Evolutionary conservation across 1,284 basidiomycete genomes (phyloP), one percentile per base, ranked within the genome.

Genomic region (Cryptococcus sp.): DNA sequence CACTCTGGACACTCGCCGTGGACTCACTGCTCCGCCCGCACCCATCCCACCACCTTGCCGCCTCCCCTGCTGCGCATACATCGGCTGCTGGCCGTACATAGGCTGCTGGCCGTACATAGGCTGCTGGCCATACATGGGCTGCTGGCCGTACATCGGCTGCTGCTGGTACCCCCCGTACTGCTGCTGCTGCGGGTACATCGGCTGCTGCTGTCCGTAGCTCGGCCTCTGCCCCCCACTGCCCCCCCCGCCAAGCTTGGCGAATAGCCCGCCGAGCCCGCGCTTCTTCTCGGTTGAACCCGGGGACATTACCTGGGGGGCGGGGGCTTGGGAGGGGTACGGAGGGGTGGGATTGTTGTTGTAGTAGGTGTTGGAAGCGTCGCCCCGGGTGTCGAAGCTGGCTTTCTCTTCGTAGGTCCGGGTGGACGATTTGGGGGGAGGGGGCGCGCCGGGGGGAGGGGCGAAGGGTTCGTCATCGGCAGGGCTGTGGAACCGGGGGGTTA

Each of bases 381-480:
- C 28, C 5, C 5, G 28, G 28, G 28, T 33, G 28, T 33, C 28
- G 28, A 9, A 33, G 28, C 43, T 38, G n/a, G 21, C 40, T 33
- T 60, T 53, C 13, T 61, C 55, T 18, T 53, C 54, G 37, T 55
- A 42, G n/a, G 50, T 37, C 28, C 33, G 53, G 24, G 53, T 64
- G 56, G 36, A 58, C 52, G 46, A 35, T 47, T 55, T 60, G 13
- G 38, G 20, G 2, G 57, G 35, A 18, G 76, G 76, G 6, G 76
- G 76, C 0, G 71, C 64, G 21, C 75, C 75, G 3, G 72, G 54
- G 0, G 76, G 75, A 12, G 76, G 62, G 3, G 68, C 60, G 58
- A 68, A 44, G 24, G 69, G 66, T 37, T 57, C 48, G 52, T 74
- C 72, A 46, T 75, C 75, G 16, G 73, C 75, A 9, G 76, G 75